phyloP scores from a whole-genome alignment of 768 basidiomycete genomes.

The Mycena albidolilacea region DNA sequence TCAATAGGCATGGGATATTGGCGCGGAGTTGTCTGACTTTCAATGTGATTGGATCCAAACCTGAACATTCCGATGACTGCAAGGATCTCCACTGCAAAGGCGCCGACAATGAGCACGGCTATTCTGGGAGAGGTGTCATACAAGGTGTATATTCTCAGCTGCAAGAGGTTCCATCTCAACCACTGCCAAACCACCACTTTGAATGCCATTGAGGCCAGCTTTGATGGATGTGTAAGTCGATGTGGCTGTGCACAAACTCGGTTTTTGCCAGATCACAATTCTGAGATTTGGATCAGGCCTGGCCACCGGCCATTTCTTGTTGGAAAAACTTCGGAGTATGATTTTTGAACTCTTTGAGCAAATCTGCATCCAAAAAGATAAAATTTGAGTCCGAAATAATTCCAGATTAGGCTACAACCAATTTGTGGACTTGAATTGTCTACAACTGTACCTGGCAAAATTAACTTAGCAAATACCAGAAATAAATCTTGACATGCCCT shows the following conservation, averaged over 20 bases:
- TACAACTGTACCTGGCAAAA: background rate
- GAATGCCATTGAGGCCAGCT: too few species aligned
- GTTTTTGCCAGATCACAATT: background rate
- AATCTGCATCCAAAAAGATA: slow-evolving; percentile 1
- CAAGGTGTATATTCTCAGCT: slow-evolving; percentile 39
- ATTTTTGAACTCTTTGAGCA: slow-evolving; percentile 2
- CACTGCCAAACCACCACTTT: background rate
- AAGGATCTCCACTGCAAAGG: slow-evolving; percentile 29
- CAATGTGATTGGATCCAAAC: background rate
- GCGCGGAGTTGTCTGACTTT: slow-evolving; percentile 6
- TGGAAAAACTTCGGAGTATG: background rate
- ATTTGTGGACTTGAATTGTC: too few species aligned
- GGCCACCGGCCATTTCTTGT: background rate
- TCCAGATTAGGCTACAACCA: too few species aligned
- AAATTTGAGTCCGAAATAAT: background rate
- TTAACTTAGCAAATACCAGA: too few species aligned
- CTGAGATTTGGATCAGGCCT: background rate
- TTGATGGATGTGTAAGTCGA: too few species aligned
- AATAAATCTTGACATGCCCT: slow-evolving; percentile 2
- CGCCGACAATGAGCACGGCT: slow-evolving; percentile 17
- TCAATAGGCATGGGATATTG: background rate
- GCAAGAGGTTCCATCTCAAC: slow-evolving; percentile 24
- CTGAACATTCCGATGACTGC: slow-evolving; percentile 28
- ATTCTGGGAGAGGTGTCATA: slow-evolving; percentile 37
- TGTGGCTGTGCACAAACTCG: background rate